Evolutionary conservation across 1,284 basidiomycete species (phyloP).

Genomic region (Ganoderma resinaceum): DNA sequence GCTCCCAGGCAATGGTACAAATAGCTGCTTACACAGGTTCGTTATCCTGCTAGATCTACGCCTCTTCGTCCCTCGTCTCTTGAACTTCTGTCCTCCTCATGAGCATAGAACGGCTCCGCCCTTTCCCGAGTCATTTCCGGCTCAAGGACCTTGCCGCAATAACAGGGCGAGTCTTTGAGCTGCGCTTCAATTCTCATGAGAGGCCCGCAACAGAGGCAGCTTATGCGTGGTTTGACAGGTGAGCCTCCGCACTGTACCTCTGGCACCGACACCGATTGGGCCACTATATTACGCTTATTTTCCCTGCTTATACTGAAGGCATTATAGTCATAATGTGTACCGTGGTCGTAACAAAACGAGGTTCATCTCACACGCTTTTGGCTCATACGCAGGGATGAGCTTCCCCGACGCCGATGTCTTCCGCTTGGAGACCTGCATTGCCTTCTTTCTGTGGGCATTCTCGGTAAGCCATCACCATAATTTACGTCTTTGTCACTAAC

Average conservation of each 20-base stretch:
- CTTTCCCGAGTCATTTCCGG: conserved; percentile 31
- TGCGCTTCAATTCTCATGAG: conserved; percentile 30
- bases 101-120: conserved; percentile 30
- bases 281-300: too few relatives aligned
- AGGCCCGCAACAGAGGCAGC: conserved; percentile 22
- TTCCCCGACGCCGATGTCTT: conserved; percentile 51
- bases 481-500: too few relatives aligned
- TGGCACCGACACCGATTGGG: too few relatives aligned
- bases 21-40: conserved; percentile 4
- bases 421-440: conserved; percentile 50
- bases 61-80: background rate
- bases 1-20: conserved; percentile 16
- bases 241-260: background rate
- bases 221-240: conserved; percentile 32
- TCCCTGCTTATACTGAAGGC: too few relatives aligned
- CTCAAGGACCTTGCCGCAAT: conserved; percentile 31
- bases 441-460: conserved; percentile 56
- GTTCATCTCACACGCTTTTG: conserved; percentile 42
- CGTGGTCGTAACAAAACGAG: conserved; percentile 27
- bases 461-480: conserved; percentile 39
- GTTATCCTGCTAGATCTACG: background rate
- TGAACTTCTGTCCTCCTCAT: conserved; percentile 12
- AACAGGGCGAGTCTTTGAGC: conserved; percentile 29
- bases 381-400: conserved; percentile 49
- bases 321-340: conserved; percentile 30